Percentiles rank a stretch among this genome's conserved stretches.
Evolutionary conservation across 331 rosid genomes (phyloP).

Genomic region (Pyrus hybrid): DNA sequence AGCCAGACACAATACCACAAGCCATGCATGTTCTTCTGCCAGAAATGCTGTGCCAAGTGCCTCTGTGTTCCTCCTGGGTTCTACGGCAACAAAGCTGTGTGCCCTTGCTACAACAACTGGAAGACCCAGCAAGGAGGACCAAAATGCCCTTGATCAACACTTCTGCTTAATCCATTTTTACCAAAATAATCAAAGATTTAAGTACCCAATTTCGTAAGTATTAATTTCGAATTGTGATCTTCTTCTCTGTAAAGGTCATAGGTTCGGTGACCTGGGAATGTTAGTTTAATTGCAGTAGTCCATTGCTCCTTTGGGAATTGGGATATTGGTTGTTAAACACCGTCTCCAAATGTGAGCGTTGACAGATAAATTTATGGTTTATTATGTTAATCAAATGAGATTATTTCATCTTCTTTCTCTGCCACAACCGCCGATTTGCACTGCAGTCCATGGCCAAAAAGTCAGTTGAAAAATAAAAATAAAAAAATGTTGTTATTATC

Average conservation of each 20-base stretch:
- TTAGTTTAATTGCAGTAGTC: not conserved
- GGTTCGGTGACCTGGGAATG: not conserved
- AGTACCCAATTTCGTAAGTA: not conserved
- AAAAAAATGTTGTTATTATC: no score
- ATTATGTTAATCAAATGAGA: not conserved
- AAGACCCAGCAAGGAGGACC: conserved; percentile 63
- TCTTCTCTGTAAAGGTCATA: not conserved
- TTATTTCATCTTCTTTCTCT: not conserved
- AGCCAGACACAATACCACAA: conserved; percentile 51
- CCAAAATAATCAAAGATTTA: not conserved
- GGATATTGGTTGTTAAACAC: not conserved
- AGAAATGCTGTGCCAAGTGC: conserved; percentile 44
- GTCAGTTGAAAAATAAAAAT: no score
- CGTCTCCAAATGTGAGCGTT: not conserved
- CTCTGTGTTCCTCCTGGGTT: conserved; percentile 56
- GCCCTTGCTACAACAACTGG: conserved; percentile 67
- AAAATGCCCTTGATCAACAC: conserved; percentile 37
- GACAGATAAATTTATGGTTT: not conserved
- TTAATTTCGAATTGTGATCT: not conserved
- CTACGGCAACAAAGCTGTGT: conserved; percentile 48
- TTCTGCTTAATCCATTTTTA: not conserved
- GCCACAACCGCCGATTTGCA: not conserved
- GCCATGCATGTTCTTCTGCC: conserved; percentile 56
- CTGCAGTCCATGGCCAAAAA: not conserved
- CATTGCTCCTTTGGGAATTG: not conserved